Conservation (phyloP, 306 rosid genomes). For the Prunus salicina region DNA sequence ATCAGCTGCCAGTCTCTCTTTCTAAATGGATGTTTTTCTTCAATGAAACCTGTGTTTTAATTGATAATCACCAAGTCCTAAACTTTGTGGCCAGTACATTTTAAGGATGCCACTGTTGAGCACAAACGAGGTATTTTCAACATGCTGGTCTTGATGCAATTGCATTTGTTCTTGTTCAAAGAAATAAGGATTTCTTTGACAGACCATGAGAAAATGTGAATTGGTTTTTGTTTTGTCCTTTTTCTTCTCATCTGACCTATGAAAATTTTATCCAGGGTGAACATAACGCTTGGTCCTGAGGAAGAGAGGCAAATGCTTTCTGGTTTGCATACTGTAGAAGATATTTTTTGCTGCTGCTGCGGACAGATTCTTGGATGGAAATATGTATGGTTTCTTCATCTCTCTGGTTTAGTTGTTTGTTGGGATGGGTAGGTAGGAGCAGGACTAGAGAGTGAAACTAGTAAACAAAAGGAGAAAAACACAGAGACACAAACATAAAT, state of each 20-base stretch:
- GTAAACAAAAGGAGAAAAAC: neutral
- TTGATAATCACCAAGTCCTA: neutral
- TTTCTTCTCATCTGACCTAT: conserved; percentile 16
- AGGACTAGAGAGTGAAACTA: neutral
- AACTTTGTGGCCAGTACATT: neutral
- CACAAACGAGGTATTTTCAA: neutral
- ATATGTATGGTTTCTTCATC: conserved; percentile 60
- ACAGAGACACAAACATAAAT: neutral
- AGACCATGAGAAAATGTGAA: neutral
- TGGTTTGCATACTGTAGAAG: conserved; percentile 86
- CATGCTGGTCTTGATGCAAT: neutral
- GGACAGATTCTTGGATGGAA: conserved; percentile 93
- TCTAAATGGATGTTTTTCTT: no score
- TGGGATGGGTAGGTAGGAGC: neutral
- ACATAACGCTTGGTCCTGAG: conserved; percentile 57
- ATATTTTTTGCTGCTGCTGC: conserved; percentile 78
- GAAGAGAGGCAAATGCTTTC: conserved; percentile 75
- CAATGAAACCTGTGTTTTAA: neutral
- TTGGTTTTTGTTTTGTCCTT: conserved; percentile 10
- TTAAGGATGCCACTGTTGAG: neutral
- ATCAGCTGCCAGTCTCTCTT: neutral
- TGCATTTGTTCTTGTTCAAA: neutral
- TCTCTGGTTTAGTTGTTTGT: neutral
- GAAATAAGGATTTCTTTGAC: neutral
- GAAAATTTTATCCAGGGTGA: conserved; percentile 50